Evolutionary conservation across 495 filamentous ascomycete species (phyloP), one percentile per base, ranked within the genome.

Genomic region (Lasiosphaeria ovina): DNA sequence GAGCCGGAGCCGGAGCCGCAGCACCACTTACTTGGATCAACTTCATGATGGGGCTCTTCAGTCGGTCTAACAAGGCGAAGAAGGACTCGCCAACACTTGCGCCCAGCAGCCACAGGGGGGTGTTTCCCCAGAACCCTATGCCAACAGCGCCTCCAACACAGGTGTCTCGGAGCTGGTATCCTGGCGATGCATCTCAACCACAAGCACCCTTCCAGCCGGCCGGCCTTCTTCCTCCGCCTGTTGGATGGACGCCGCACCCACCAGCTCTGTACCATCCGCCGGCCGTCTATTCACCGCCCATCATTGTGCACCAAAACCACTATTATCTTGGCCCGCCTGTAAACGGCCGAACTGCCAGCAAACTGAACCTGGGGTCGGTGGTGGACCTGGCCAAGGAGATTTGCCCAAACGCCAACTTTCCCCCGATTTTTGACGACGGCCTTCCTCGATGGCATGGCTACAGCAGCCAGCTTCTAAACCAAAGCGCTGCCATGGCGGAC

Each of bases 401-500:
- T 31, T 64, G 66, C 32, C 66, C 68, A 33, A 66, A 52, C 40
- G 67, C 70, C 54, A 57, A 62, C 8, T 60, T 73, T 16, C 64
- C 69, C 6, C 65, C 66, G 44, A 58, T 75, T 32, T 49, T 77
- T 36, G 74, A 76, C 54, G 69, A 75, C 58, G 69, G 69, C 6
- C 61, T 78, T 14, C 64, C 75, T 2, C 59, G 62, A 38, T 77
- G 68, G 68, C 69, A 75, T 55, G 60, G 63, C 6, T 71, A 72
- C 47, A 70, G 72, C 34, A 74, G 69, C 0, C 76, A 80, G 57
- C 66, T 79, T 3, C 58, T 79, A 50, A 74, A 73, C 54, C 76
- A 81, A 59, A 66, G 66, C 16, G 79, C 80, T 17, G 80, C 78
- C 6, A 69, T 87, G 51, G 81, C 73, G 59, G 81, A 87, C 57